Percentiles rank a stretch among this genome's conserved stretches.
Evolutionary conservation across 495 filamentous ascomycete species (phyloP).

Genomic region (Lepidopterella palustris): DNA sequence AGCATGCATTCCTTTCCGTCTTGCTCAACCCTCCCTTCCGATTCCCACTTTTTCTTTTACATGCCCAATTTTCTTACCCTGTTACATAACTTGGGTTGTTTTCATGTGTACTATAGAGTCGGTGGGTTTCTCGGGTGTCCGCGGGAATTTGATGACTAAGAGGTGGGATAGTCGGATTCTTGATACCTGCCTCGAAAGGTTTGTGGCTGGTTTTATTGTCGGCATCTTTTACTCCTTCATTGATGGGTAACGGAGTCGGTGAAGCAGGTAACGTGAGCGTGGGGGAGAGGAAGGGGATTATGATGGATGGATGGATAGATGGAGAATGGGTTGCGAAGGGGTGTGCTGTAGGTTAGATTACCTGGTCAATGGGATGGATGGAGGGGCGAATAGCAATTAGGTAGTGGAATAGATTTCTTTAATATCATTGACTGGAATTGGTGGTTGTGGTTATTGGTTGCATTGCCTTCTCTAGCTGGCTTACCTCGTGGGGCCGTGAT

Average conservation of each 20-base stretch:
- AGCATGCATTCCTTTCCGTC: background rate
- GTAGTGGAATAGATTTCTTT: background rate
- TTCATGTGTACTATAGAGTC: slow-evolving; percentile 5
- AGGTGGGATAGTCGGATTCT: background rate
- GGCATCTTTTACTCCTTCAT: background rate
- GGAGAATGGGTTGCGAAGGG: background rate
- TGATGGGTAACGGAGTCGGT: background rate
- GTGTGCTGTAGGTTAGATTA: background rate
- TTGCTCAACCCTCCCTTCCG: background rate
- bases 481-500: too few species aligned
- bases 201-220: background rate
- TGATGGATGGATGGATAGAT: background rate
- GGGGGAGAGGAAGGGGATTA: background rate
- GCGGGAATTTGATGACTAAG: too few species aligned
- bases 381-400: background rate
- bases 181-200: background rate
- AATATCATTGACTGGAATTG: too few species aligned
- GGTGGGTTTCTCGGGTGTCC: background rate
- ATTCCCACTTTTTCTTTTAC: background rate
- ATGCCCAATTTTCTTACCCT: too few species aligned
- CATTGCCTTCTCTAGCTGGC: too few species aligned
- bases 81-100: background rate
- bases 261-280: background rate
- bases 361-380: background rate
- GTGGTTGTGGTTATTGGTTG: too few species aligned